Conservation (phyloP, 2,329 filamentous ascomycete species). For the Stemphylium beticola region DNA sequence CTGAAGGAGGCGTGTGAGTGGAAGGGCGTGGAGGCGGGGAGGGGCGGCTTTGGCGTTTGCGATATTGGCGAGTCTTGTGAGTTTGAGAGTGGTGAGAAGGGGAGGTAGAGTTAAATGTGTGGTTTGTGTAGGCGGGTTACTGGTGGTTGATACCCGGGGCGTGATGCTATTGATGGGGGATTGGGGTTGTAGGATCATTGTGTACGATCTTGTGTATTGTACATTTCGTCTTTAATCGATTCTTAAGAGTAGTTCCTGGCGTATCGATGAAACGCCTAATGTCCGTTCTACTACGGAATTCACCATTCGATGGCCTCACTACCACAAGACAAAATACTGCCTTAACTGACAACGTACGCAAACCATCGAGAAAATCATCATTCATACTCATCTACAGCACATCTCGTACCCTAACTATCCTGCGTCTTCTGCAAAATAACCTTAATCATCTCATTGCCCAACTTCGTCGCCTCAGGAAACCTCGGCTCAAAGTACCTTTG, state of each 20-base stretch:
- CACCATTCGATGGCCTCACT: background rate
- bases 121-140: background rate
- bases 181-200: too few species aligned
- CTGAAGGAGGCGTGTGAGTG: slow-evolving; percentile 73
- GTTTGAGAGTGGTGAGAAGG: slow-evolving; percentile 53
- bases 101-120: background rate
- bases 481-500: slow-evolving; percentile 90
- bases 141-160: background rate
- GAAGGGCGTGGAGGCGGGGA: slow-evolving; percentile 74
- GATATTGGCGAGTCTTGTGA: slow-evolving; percentile 81
- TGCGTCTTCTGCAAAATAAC: slow-evolving; percentile 83
- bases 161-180: background rate
- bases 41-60: slow-evolving; percentile 84
- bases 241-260: too few species aligned
- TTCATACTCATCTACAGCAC: background rate
- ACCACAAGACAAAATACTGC: too few species aligned
- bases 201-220: too few species aligned
- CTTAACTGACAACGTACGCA: too few species aligned
- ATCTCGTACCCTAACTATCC: slow-evolving; percentile 15
- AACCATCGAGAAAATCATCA: background rate
- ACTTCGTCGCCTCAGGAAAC: slow-evolving; percentile 82
- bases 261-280: background rate
- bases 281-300: background rate
- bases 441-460: slow-evolving; percentile 97
- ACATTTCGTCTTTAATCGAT: too few species aligned